Conservation (phyloP, 2,329 filamentous ascomycete species). For the Venturia oleaginea region DNA sequence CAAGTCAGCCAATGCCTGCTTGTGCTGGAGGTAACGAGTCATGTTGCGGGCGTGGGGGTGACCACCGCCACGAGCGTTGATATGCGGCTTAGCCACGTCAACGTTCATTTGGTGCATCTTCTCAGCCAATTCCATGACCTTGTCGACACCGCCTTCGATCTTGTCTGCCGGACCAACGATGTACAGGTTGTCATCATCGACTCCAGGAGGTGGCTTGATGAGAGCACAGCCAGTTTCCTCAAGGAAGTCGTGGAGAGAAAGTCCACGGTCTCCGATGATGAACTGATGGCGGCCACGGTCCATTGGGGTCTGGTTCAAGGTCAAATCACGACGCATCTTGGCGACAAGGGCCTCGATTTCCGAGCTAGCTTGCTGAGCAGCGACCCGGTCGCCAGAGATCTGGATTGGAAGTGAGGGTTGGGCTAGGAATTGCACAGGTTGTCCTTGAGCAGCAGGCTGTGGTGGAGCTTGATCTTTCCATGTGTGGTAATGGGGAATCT, state of each 20-base stretch:
- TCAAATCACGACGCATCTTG: slow-evolving; percentile 65
- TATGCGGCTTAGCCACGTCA: slow-evolving; percentile 73
- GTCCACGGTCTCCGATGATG: slow-evolving; percentile 77
- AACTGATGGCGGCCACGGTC: slow-evolving; percentile 88
- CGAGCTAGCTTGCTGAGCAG: slow-evolving; percentile 69
- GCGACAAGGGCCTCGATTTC: slow-evolving; percentile 72
- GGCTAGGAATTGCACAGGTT: slow-evolving; percentile 61
- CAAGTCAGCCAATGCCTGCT: slow-evolving; percentile 71
- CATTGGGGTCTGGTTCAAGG: slow-evolving; percentile 70
- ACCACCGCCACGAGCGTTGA: slow-evolving; percentile 60
- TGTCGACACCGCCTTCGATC: slow-evolving; percentile 67
- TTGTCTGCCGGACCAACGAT: slow-evolving; percentile 71
- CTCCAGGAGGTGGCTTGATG: slow-evolving; percentile 64
- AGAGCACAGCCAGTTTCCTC: slow-evolving; percentile 84
- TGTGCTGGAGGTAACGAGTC: slow-evolving; percentile 77
- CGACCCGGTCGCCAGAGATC: slow-evolving; percentile 74
- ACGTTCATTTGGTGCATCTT: slow-evolving; percentile 78
- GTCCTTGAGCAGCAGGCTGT: slow-evolving; percentile 47
- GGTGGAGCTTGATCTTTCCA: slow-evolving; percentile 62
- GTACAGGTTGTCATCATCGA: slow-evolving; percentile 75
- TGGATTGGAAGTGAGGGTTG: slow-evolving; percentile 70
- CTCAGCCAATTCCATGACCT: slow-evolving; percentile 79
- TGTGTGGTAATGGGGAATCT: slow-evolving; percentile 72
- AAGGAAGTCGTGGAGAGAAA: slow-evolving; percentile 77
- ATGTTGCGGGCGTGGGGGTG: slow-evolving; percentile 75